phyloP scores from a whole-genome alignment of 2,329 filamentous ascomycete genomes.

The Colletotrichum abscissum region DNA sequence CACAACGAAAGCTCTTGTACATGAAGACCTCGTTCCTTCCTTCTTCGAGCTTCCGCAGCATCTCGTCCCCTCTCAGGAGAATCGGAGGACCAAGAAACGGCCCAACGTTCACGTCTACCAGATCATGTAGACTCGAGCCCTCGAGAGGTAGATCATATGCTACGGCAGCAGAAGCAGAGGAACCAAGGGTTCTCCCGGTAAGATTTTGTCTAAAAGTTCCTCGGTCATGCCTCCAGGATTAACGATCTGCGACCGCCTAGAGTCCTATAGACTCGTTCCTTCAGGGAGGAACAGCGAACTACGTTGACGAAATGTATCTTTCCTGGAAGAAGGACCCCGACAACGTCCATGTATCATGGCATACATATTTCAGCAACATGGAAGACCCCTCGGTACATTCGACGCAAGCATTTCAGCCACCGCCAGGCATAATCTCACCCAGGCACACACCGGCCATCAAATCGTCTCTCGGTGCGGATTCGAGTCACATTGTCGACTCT shows the following conservation, averaged over 20 bases:
- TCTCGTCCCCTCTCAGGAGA: neutral
- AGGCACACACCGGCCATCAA: conserved; percentile 76
- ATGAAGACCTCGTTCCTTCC: neutral
- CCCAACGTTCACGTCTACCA: neutral
- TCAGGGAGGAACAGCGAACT: conserved; percentile 95
- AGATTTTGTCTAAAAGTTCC: accelerated
- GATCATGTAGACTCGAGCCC: neutral
- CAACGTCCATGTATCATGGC: conserved; percentile 97
- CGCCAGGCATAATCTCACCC: conserved; percentile 88
- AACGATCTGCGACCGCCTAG: neutral
- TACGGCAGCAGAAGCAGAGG: neutral
- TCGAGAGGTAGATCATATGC: neutral
- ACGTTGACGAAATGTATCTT: conserved; percentile 99
- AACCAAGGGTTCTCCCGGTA: neutral
- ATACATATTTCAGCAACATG: conserved; percentile 99
- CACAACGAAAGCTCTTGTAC: neutral
- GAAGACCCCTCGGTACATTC: conserved; percentile 97
- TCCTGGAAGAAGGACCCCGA: conserved; percentile 93
- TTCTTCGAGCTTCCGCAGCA: neutral
- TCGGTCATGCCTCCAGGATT: accelerated
- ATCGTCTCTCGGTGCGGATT: conserved; percentile 73
- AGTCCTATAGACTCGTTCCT: conserved; percentile 82
- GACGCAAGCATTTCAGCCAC: conserved; percentile 94
- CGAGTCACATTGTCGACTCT: conserved; percentile 88
- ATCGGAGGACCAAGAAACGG: neutral